These are phyloP conservation scores for Rubia occidens DNA, from an alignment of 305 asterid genomes.

Conservation along the genomic window DNA sequence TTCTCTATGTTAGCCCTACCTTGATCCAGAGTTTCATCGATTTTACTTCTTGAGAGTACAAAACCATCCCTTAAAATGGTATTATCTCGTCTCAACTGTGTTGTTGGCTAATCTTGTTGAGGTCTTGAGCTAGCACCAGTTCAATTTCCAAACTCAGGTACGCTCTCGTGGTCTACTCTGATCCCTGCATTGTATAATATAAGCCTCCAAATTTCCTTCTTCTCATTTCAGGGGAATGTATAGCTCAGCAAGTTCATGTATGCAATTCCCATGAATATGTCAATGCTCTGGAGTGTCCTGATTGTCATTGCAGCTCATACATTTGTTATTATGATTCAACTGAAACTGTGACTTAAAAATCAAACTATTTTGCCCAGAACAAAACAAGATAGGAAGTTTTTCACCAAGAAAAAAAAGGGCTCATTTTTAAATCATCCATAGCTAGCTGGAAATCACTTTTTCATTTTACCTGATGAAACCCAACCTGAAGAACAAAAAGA, in stretches of 20 bases:
- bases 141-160: conserved; percentile 50
- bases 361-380: too few relatives aligned
- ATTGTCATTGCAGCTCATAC: conserved; percentile 18
- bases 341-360: too few relatives aligned
- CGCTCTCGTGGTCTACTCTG: conserved; percentile 47
- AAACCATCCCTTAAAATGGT: conserved; percentile 25
- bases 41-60: not conserved
- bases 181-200: conserved; percentile 42
- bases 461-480: too few relatives aligned
- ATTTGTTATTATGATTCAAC: conserved; percentile 9
- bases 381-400: too few relatives aligned
- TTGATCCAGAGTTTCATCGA: too few relatives aligned
- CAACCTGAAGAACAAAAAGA: too few relatives aligned
- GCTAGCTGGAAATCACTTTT: too few relatives aligned
- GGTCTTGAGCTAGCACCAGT: conserved; percentile 48
- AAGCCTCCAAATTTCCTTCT: conserved; percentile 42
- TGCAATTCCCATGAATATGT: not conserved
- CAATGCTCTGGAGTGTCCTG: too few relatives aligned
- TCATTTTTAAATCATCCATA: too few relatives aligned
- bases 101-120: conserved; percentile 38
- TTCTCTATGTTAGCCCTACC: too few relatives aligned
- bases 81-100: conserved; percentile 30
- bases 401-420: too few relatives aligned
- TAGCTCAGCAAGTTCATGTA: conserved; percentile 48
- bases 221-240: conserved; percentile 44